Conservation (phyloP, 2,329 filamentous ascomycete species). For the Sarocladium brachiariae region DNA sequence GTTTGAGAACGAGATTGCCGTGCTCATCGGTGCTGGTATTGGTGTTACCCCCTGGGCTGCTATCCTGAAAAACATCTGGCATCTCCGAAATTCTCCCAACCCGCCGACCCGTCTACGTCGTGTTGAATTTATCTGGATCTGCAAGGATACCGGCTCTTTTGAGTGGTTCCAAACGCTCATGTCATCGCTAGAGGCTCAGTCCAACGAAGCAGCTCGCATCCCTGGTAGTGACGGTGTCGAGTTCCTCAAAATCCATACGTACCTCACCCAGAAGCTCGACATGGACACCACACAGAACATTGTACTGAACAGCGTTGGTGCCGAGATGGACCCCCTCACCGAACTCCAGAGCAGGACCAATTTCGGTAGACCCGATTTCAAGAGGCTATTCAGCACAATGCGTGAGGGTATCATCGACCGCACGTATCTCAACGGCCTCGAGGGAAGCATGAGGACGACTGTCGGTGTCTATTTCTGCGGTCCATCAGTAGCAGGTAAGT, state of each 20-base stretch:
- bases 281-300: conserved; percentile 93
- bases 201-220: conserved; percentile 58
- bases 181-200: conserved; percentile 83
- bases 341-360: conserved; percentile 87
- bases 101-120: conserved; percentile 82
- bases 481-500: conserved; percentile 61
- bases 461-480: conserved; percentile 98
- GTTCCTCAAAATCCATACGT: conserved; percentile 96
- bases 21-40: conserved; percentile 80
- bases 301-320: conserved; percentile 88
- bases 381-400: conserved; percentile 73
- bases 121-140: conserved; percentile 99
- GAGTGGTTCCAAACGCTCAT: conserved; percentile 98
- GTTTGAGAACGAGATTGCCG: conserved; percentile 85
- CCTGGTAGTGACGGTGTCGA: conserved; percentile 64
- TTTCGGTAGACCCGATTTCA: conserved; percentile 90
- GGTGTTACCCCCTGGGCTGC: conserved; percentile 82
- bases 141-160: conserved; percentile 90
- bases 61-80: conserved; percentile 97
- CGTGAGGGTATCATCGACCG: conserved; percentile 79
- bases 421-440: conserved; percentile 76
- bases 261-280: conserved; percentile 89
- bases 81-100: conserved; percentile 83
- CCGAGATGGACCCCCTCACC: conserved; percentile 81
- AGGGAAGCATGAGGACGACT: conserved; percentile 69